Base-by-base conservation (phyloP, 2,329 filamentous ascomycete species). In the Xylaria sp. region DNA sequence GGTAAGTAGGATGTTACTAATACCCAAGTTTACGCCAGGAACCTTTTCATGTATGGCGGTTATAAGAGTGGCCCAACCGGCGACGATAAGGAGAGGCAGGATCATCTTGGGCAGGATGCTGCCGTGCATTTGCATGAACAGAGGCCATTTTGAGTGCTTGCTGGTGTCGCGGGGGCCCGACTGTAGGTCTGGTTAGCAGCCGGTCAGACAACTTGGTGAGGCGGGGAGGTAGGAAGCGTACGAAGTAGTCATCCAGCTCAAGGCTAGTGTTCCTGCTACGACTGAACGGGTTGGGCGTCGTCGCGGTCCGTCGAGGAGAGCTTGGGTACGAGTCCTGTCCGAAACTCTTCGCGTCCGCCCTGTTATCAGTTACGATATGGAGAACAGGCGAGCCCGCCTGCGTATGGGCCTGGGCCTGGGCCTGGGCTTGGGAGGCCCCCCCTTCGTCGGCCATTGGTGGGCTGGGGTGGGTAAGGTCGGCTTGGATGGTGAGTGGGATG, bases 141-240 rank as follows among this genome's bases (percentile, higher is more conserved):
- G 81, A 7, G 90, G 89, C 81, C 88, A 88, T 80, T 90, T 92
- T 21, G 88, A 91, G 71, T 92, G 89, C 64, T 85, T 84, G 52
- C 85, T 78, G 56, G 89, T 82, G 70, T 91, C 86, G 59, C 87
- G 81, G 50, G 90, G 90, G 13, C 84, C 84, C 16, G 69, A 70
- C 75, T 77, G 41, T 9, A 21, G 29, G 29, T 34, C 29, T 34
- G 11, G 11, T 21, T 42, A 18, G 39, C n/a, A 43, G 37, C 20
- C 16, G n/a, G n/a, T n/a, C 20, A 24, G 38, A 21, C 38, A 5
- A 11, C 2, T 19, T n/a, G 21, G 19, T 24, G 18, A 2, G 29
- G 16, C 26, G 7, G 13, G 19, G 40, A 37, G 21, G 13, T 29
- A 26, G 17, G n/a, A n/a, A 41, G 47, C 73, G 43, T 66, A 77